Percentiles rank a stretch among this genome's conserved stretches.
These are phyloP conservation scores for Kurtzmaniella quercitrusa DNA, from an alignment of 1,139 yeast species.

Conservation along the genomic window DNA sequence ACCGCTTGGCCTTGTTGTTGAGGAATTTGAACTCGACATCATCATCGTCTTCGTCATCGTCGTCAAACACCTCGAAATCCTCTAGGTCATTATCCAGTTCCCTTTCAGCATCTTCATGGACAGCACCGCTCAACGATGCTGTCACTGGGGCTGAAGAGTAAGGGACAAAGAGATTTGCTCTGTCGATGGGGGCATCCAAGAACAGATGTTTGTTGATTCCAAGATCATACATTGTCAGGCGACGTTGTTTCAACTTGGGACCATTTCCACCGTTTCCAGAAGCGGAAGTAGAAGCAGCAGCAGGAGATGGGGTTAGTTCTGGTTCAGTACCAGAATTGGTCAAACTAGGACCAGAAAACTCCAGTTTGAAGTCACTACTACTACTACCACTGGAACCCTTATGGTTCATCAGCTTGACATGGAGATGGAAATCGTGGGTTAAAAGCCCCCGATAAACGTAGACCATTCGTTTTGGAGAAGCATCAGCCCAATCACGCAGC, in stretches of 20 bases:
- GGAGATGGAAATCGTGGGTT: conserved; percentile 66
- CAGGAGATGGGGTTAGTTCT: background rate
- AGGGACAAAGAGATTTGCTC: conserved; percentile 59
- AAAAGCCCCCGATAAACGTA: conserved; percentile 76
- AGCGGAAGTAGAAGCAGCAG: background rate
- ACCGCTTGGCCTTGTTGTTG: conserved; percentile 47
- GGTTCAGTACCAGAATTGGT: background rate
- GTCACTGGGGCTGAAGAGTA: conserved; percentile 75
- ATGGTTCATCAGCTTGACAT: conserved; percentile 52
- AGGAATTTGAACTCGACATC: conserved; percentile 18
- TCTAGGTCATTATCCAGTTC: conserved; percentile 34
- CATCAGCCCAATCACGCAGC: conserved; percentile 86
- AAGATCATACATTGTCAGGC: conserved; percentile 48
- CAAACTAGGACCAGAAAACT: background rate
- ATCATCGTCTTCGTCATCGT: conserved; percentile 31
- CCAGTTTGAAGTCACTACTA: background rate
- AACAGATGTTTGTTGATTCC: conserved; percentile 45
- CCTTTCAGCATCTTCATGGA: conserved; percentile 5
- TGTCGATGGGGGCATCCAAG: conserved; percentile 46
- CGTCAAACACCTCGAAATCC: conserved; percentile 45
- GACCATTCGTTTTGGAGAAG: conserved; percentile 83
- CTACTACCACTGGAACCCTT: conserved; percentile 18
- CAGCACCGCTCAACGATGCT: conserved; percentile 44
- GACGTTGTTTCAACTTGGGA: conserved; percentile 17
- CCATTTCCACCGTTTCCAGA: too few relatives aligned